Evolutionary conservation across 2,329 filamentous ascomycete species (phyloP), one percentile per base, ranked within the genome.

Genomic region (Venturiaceae sp.): DNA sequence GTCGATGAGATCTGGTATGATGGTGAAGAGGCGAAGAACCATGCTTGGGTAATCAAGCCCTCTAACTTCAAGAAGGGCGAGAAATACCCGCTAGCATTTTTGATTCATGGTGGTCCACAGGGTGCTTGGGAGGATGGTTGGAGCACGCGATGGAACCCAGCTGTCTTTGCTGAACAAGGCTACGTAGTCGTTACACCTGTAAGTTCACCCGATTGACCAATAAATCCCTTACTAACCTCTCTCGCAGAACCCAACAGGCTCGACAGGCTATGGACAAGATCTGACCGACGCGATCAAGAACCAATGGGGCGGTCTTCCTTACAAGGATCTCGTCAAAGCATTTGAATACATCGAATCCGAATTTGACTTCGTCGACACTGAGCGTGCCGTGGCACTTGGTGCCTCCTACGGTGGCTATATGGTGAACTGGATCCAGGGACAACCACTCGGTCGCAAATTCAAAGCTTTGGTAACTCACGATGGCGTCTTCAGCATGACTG

Each of bases 381-480:
- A 76, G 3, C 80, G 83, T 11, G 83, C 87, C 1, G 88, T 94
- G 0, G 88, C 86, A 1, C 74, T 90, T 0, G 89, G 89, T 5
- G 89, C 87, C 0, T 69, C 71, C 0, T 76, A 75, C 54, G 74
- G 67, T 28, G 67, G 72, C 19, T 76, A 74, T 66, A 80, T 80
- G 68, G 69, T 72, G 66, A 81, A 95, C 69, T 95, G 92, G 91
- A 90, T 96, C 65, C 90, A 96, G 72, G 92, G 92, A 7, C 87
- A 94, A 62, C 80, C 83, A 1, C 80, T 96, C 0, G 91, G 90
- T 21, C 84, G 89, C 30, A 84, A 87, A 64, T 95, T 96, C 80
- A 90, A 90, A 71, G 90, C 90, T 0, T 79, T 96, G 3, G 90
- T 95, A 30, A 91, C 86, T 65, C 91, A 96, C 69, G 90, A 96